phyloP scores from a whole-genome alignment of 2,329 filamentous ascomycete species.

The Fusarium papillatum region DNA sequence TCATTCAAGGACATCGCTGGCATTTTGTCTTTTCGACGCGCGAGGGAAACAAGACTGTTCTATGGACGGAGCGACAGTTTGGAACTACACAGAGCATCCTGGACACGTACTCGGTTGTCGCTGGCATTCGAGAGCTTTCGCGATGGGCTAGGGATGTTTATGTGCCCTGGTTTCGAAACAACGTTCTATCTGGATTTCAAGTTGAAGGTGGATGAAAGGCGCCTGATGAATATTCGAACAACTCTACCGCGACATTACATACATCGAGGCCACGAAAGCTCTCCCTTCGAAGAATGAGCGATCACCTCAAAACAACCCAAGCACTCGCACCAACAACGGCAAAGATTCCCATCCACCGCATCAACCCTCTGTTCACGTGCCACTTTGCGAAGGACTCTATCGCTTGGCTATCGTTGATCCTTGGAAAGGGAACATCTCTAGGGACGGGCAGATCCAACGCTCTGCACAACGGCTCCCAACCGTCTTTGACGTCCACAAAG shows the following conservation, averaged over 20 bases:
- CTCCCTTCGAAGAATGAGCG: background rate
- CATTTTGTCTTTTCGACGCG: slow-evolving; percentile 36
- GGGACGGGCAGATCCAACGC: slow-evolving; percentile 37
- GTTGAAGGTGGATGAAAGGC: background rate
- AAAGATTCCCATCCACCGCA: background rate
- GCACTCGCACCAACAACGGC: background rate
- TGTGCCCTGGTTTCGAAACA: slow-evolving; percentile 28
- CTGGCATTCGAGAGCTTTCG: slow-evolving; percentile 26
- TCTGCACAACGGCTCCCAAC: slow-evolving; percentile 51
- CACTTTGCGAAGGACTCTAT: background rate
- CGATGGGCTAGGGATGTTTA: slow-evolving; percentile 30
- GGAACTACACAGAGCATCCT: slow-evolving; percentile 30
- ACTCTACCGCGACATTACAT: background rate
- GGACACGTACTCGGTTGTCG: slow-evolving; percentile 29
- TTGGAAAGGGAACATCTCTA: background rate
- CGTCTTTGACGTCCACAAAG: slow-evolving; percentile 43
- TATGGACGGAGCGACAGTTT: slow-evolving; percentile 34
- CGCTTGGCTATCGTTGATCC: background rate
- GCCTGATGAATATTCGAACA: background rate
- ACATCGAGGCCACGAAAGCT: background rate
- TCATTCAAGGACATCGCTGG: slow-evolving; percentile 36
- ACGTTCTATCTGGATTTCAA: slow-evolving; percentile 6
- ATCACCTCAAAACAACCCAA: background rate
- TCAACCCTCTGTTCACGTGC: background rate
- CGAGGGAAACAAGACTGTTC: slow-evolving; percentile 19